Base-by-base conservation (phyloP, 1,139 yeast genomes). In the Zygotorulaspora mrakii region DNA sequence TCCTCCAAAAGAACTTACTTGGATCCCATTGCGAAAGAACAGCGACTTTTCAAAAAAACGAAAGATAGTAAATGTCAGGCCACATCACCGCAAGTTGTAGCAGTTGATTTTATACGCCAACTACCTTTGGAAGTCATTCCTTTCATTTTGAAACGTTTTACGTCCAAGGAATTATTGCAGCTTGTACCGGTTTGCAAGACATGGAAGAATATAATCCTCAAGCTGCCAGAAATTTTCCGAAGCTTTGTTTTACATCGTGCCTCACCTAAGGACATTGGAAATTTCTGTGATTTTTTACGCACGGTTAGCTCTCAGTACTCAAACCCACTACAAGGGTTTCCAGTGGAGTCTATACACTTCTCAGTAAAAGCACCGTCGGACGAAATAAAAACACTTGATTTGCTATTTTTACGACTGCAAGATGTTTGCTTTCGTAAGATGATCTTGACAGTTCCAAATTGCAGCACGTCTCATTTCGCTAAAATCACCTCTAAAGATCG, bases 91-190 rank as follows among this genome's bases (percentile, higher is more conserved):
- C 25, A 22, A 17, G 9, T 12, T 8, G 21, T n/a, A 9, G 39
- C 14, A 20, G 30, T 50, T 1, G 62, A 60, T 45, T 48, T 55
- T 13, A 30, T 59, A 3, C 38, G 37, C 2, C 27, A 33, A 4
- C 33, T 60, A 9, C 65, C 65, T 1, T 5, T 45, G 0, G 65
- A 61, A 39, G 16, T 61, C 10, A 17, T 53, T 9, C 46, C 49
- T 6, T 13, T 26, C 6, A 47, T 61, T 8, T 39, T 61, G 10
- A 14, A 33, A 12, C 31, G 43, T n/a, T 47, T 59, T 6, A 34
- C 40, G 7, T 27, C 52, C 2, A 49, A 33, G 21, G 57, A 59
- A 17, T 29, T 59, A 6, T 20, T 50, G 7, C 36, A 37, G 12
- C 43, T 51, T 13, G 30, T 42, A 23, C 25, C 35, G 4, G 59